Evolutionary conservation across 2,329 filamentous ascomycete species (phyloP).

Genomic region (Drechslerella coelobrocha): DNA sequence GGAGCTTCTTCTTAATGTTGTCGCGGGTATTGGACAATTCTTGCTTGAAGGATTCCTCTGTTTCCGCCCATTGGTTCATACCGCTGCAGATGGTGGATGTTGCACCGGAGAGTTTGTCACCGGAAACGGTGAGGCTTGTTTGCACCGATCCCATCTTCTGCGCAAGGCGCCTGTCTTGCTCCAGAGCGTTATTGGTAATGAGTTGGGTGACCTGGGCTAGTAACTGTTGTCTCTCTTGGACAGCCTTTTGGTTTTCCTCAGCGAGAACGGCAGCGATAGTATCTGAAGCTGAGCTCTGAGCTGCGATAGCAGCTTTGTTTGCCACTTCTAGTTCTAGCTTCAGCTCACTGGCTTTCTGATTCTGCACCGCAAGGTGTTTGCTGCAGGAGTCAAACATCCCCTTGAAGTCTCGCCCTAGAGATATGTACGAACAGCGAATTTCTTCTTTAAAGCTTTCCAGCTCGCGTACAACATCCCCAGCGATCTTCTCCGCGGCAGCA

Average conservation of each 20-base stretch:
- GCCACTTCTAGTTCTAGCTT: conserved; percentile 75
- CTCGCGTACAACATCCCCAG: conserved; percentile 85
- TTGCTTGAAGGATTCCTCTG: conserved; percentile 72
- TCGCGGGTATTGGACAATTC: conserved; percentile 77
- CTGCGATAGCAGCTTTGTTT: conserved; percentile 70
- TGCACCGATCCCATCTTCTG: conserved; percentile 70
- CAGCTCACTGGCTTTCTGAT: conserved; percentile 75
- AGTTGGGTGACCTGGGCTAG: conserved; percentile 78
- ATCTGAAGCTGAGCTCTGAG: conserved; percentile 71
- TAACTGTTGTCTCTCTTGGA: conserved; percentile 75
- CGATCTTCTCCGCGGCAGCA: conserved; percentile 83
- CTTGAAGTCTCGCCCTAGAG: conserved; percentile 85
- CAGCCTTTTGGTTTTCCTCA: conserved; percentile 76
- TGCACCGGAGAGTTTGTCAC: conserved; percentile 69
- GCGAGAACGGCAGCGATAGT: conserved; percentile 66
- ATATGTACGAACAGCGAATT: conserved; percentile 82
- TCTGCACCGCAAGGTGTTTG: conserved; percentile 76
- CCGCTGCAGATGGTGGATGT: conserved; percentile 71
- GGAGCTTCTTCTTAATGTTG: conserved; percentile 76
- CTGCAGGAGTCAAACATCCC: conserved; percentile 80
- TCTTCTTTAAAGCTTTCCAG: conserved; percentile 81
- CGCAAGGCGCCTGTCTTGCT: conserved; percentile 74
- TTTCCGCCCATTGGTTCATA: conserved; percentile 76
- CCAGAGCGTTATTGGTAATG: conserved; percentile 74
- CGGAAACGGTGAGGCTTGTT: conserved; percentile 70